Base-by-base conservation (phyloP, 1,139 yeast genomes). In the Geotrichum fermentans region DNA sequence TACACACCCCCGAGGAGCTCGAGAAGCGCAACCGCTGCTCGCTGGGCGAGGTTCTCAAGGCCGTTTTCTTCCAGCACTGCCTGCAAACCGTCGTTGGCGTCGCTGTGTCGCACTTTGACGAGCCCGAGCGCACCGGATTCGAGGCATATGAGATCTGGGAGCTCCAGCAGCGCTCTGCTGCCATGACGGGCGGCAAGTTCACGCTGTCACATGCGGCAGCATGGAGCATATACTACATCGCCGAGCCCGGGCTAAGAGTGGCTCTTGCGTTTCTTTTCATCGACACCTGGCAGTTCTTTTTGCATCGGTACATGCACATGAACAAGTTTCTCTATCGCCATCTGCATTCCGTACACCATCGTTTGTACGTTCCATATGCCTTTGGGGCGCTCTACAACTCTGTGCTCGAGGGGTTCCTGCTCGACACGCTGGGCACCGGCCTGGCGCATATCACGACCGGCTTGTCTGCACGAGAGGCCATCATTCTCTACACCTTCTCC, bases 381-480 rank as follows among this genome's bases (percentile, higher is more conserved):
- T 90, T 78, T 67, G 98, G 98, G 43, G 98, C 98, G 3, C 74
- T 92, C 42, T 92, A 88, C 72, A 92, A 92, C 68, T 90, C 90
- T 59, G 92, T 96, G 18, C 75, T 87, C 13, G 98, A 92, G 71
- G 98, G 98, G 3, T 87, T 92, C 59, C 66, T 90, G 52, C 74
- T 92, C 61, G 98, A 92, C 68, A 88, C 98, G 16, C 66, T 82
- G 43, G 98, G 98, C 7, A 85, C 97, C 0, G 97, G 96, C 21
- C 57, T 90, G 38, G 94, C 96, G 1, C 75, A 81, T 51, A 57
- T 86, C 29, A 57, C 78, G 16, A 76, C 86, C 2, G 73, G 77
- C 1, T 72, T 92, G 58, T 69, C 86, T 2, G 83, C 89, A 45
- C 78, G 96, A 52, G 97, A 92, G 69, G 71, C 83, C 47, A 72